phyloP scores from a whole-genome alignment of 768 basidiomycete genomes.

The Pleurotus salmoneostramineus region DNA sequence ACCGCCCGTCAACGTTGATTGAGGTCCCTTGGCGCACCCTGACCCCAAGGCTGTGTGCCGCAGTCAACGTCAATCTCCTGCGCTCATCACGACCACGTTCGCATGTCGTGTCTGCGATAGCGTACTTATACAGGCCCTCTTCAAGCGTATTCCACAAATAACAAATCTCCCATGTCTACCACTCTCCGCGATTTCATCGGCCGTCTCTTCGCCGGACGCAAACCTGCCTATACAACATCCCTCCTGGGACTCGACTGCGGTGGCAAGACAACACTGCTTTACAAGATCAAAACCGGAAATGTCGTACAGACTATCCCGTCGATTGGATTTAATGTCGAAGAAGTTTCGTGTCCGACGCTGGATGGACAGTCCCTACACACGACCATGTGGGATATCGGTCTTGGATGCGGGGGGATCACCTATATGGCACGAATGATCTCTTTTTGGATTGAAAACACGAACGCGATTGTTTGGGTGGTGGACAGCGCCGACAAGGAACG shows the following conservation, averaged over 20 bases:
- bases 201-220: conserved; percentile 20
- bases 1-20: too few species aligned
- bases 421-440: conserved; percentile 30
- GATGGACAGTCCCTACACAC: conserved; percentile 36
- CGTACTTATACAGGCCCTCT: too few species aligned
- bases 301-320: conserved; percentile 35
- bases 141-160: too few species aligned
- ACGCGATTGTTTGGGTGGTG: conserved; percentile 63
- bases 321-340: conserved; percentile 59
- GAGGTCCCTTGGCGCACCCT: too few species aligned
- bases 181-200: conserved; percentile 24
- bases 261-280: conserved; percentile 46
- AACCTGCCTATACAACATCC: conserved; percentile 15
- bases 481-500: conserved; percentile 50
- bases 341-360: conserved; percentile 26
- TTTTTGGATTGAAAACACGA: conserved; percentile 25
- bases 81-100: too few species aligned
- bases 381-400: conserved; percentile 61
- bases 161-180: conserved; percentile 12
- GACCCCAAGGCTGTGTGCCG: too few species aligned
- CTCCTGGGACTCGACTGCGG: conserved; percentile 34
- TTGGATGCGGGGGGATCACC: conserved; percentile 42
- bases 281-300: conserved; percentile 33
- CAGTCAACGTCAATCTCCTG: too few species aligned
- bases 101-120: too few species aligned